Conservation (phyloP, 2,329 filamentous ascomycete species). For the Diaporthe sp. region DNA sequence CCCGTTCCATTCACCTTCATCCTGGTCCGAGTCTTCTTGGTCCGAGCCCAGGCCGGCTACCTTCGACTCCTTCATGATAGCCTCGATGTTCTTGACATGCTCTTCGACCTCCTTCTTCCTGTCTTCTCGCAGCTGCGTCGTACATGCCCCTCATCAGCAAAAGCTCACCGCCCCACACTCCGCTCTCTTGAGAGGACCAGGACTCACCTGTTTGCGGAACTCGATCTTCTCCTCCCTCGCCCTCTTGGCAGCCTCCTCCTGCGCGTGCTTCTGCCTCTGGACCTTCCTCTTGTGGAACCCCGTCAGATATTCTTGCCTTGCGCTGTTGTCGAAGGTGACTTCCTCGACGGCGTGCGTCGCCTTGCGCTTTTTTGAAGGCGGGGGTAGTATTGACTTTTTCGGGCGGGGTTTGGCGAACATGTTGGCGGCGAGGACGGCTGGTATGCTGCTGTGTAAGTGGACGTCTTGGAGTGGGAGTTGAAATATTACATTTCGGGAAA, state of each 20-base stretch:
- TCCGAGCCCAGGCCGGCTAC: constrained; percentile 55
- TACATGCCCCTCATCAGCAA: neutral
- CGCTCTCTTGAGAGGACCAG: neutral
- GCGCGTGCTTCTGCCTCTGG: constrained; percentile 84
- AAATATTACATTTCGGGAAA: neutral
- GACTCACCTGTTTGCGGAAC: constrained; percentile 78
- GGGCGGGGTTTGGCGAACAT: constrained; percentile 69
- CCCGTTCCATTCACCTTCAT: constrained; percentile 72
- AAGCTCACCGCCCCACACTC: neutral
- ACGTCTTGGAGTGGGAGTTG: neutral
- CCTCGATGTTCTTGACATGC: constrained; percentile 82
- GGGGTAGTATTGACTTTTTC: constrained; percentile 67
- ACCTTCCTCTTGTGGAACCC: constrained; percentile 97
- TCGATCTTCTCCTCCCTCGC: constrained; percentile 81
- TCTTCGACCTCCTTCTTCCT: constrained; percentile 83
- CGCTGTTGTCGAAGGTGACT: constrained; percentile 84
- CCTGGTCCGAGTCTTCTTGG: constrained; percentile 51
- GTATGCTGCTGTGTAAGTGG: neutral
- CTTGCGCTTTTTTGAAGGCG: constrained; percentile 75
- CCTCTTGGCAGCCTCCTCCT: constrained; percentile 81
- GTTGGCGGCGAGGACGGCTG: constrained; percentile 25
- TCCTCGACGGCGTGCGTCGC: constrained; percentile 73
- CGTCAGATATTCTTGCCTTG: constrained; percentile 88
- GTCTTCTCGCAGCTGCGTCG: constrained; percentile 79
- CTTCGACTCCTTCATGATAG: constrained; percentile 72